Evolutionary conservation across 2,329 filamentous ascomycete genomes (phyloP), one percentile per base, ranked within the genome.

Genomic region (Cryoendolithus antarcticus): DNA sequence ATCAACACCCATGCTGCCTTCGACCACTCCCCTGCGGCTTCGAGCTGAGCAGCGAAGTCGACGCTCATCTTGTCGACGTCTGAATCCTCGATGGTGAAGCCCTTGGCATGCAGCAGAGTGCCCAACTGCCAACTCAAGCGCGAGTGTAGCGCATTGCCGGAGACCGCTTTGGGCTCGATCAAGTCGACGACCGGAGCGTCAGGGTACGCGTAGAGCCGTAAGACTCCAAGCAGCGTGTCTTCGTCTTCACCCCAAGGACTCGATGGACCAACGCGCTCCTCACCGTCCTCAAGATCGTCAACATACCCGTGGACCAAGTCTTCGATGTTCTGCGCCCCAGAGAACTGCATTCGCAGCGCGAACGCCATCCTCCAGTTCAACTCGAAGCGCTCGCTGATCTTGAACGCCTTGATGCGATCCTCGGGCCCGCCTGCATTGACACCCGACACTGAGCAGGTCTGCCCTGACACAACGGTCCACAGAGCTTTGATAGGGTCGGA

Each of bases 321-420:
- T 36, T 80, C 75, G 32, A 95, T 70, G 31, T 77, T 70, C 28
- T 74, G 67, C 2, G 74, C 70, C 32, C 78, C 82, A 33, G 79
- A 80, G 58, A 94, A 98, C 83, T 86, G 96, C 2, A 98, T 69
- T 32, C 88, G 78, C 36, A 98, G 70, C 8, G 85, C 89, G 59
- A 98, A 94, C 1, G 88, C 80, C 55, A 93, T 88, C 58, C 85
- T 80, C 91, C 91, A 98, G 57, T 93, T 83, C 29, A 98, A 69
- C 4, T 77, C 77, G 57, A 95, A 98, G 35, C 80, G 79, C 51
- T 82, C 74, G 1, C 86, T 83, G 47, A 98, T 83, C 39, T 78
- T 72, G 55, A 98, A 94, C 0, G 80, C 80, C 9, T 79, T 73
- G 30, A 81, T 73, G 33, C 82, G 79, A 61, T 96, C 85, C 59